Base-by-base conservation (phyloP, 2,329 filamentous ascomycete genomes). In the Kalaharituber pfeilii region DNA sequence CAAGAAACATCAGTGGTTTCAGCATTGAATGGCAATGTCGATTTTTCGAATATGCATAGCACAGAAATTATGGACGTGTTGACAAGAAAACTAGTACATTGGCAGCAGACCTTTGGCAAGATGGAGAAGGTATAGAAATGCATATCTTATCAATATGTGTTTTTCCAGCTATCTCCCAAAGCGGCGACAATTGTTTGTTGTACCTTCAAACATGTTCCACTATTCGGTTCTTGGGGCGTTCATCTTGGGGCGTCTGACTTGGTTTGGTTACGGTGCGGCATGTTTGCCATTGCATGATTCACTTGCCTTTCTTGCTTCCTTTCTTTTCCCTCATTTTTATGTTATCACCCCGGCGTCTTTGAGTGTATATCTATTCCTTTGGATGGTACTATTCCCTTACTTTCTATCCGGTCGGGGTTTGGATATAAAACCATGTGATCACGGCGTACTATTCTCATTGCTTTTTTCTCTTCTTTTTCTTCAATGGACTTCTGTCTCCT, bases 41-140 rank as follows among this genome's bases (percentile, higher is more conserved):
- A 59, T 29, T 51, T 55, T n/a, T 8, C 54, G 26, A 52, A 53
- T 28, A 58, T 61, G 42, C 53, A 61, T 55, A 87, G 82, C 62
- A 73, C 85, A 59, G 85, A 93, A 69, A 93, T 94, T 85, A 93
- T 93, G 85, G 86, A 93, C 66, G 75, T 80, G 62, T 69, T 94
- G 66, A 88, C 83, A 57, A 76, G 83, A 58, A 80, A 87, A 66
- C 75, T 94, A 63, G 77, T 89, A 61, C 82, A 84, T 64, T 94
- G 86, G 86, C 86, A 94, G 69, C 81, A 82, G 60, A 77, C 84
- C 64, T 87, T 71, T 66, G 72, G 72, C n/a, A 47, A 47, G 42
- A 20, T 47, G 18, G 73, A 75, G 59, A 71, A 71, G 62, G 71
- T 65, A 67, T 57, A 54, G 53, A 28, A 45, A 36, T 13, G 20